These are phyloP conservation scores for Nigrograna mackinnonii DNA, from an alignment of 2,329 filamentous ascomycete genomes.

Conservation along the genomic window DNA sequence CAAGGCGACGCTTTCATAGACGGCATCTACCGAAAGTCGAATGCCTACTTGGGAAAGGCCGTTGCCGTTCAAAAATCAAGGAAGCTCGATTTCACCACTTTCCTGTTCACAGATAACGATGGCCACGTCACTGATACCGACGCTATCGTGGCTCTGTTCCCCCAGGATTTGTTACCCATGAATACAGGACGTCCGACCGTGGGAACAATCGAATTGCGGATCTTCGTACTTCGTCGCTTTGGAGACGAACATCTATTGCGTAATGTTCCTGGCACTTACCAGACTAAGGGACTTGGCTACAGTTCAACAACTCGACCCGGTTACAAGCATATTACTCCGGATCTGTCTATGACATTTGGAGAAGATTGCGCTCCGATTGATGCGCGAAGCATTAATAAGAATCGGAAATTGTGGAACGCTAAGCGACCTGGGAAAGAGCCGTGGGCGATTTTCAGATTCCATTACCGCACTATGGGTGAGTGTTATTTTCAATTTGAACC, in stretches of 20 bases:
- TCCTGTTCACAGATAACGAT: slow-evolving; percentile 17
- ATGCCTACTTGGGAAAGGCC: slow-evolving; percentile 7
- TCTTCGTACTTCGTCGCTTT: slow-evolving; percentile 27
- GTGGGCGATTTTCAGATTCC: slow-evolving; percentile 46
- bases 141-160: slow-evolving; percentile 3
- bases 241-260: slow-evolving; percentile 15
- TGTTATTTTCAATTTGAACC: not conserved
- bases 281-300: no score
- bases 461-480: slow-evolving; percentile 40
- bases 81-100: slow-evolving; percentile 21
- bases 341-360: slow-evolving; percentile 22
- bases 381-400: slow-evolving; percentile 4
- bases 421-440: slow-evolving; percentile 36
- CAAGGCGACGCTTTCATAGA: slow-evolving; percentile 43
- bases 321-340: no score
- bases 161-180: slow-evolving; percentile 1
- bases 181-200: slow-evolving; percentile 17
- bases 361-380: slow-evolving; percentile 17
- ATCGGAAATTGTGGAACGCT: slow-evolving; percentile 11
- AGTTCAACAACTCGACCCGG: no score
- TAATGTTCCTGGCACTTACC: slow-evolving; percentile 4
- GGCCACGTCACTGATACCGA: slow-evolving; percentile 5
- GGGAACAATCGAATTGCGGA: slow-evolving; percentile 35
- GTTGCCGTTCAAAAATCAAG: slow-evolving; percentile 20
- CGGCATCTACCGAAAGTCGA: slow-evolving; percentile 32